These are phyloP conservation scores for Plasmodium relictum DNA, from an alignment of 169 alveolate species.

Conservation along the genomic window DNA sequence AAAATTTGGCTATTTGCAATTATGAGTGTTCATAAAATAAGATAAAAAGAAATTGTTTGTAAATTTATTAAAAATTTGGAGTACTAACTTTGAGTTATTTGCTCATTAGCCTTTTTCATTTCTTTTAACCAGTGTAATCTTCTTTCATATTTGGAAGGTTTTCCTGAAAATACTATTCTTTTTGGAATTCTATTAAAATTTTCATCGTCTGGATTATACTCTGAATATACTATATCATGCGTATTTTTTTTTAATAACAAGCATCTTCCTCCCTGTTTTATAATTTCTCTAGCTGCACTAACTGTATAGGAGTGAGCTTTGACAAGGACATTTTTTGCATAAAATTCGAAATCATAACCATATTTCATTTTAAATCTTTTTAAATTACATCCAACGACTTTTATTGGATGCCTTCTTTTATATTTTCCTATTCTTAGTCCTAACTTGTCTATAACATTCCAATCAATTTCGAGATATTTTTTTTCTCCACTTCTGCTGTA, in stretches of 20 bases:
- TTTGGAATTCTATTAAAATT: slow-evolving; percentile 78
- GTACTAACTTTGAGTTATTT: not conserved
- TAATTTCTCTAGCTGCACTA: slow-evolving; percentile 85
- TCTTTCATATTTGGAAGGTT: slow-evolving; percentile 83
- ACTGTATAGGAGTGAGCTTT: slow-evolving; percentile 86
- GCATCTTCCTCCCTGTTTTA: slow-evolving; percentile 84
- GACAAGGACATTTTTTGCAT: slow-evolving; percentile 62
- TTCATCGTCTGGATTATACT: slow-evolving; percentile 83
- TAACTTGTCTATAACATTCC: slow-evolving; percentile 83
- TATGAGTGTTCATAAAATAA: too few relatives aligned
- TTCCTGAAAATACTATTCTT: slow-evolving; percentile 84
- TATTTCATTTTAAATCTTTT: slow-evolving; percentile 82
- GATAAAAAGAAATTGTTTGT: too few relatives aligned
- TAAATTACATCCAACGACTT: slow-evolving; percentile 80
- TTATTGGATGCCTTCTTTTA: slow-evolving; percentile 84
- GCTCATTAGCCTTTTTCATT: slow-evolving; percentile 20
- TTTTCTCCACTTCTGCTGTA: slow-evolving; percentile 77
- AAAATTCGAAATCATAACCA: slow-evolving; percentile 63
- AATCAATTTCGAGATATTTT: slow-evolving; percentile 82
- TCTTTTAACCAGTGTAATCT: slow-evolving; percentile 32
- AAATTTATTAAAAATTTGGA: too few relatives aligned
- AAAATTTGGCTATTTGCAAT: too few relatives aligned
- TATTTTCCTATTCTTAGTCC: slow-evolving; percentile 85
- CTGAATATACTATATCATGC: slow-evolving; percentile 84
- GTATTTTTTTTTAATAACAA: slow-evolving; percentile 83